Percentiles rank a stretch among this genome's conserved stretches.
Evolutionary conservation across 352 stramenopile genomes (phyloP).

Genomic region (Phytopythium delawarense): DNA sequence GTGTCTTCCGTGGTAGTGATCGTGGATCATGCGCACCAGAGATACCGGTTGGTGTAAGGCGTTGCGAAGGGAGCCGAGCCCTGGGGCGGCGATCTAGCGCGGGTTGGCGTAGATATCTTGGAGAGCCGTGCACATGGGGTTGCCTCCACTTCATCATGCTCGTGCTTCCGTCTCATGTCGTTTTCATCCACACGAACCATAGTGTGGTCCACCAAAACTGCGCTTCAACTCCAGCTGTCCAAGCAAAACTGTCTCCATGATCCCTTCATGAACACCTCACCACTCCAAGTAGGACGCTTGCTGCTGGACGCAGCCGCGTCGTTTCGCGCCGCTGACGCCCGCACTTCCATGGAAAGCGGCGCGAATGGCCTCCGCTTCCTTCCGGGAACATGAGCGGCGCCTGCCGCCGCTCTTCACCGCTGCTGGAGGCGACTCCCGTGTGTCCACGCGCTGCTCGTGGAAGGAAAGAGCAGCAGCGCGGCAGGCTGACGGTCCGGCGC

Average conservation of each 20-base stretch:
- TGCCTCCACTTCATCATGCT: too few relatives aligned
- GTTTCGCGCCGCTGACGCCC: constrained; percentile 5
- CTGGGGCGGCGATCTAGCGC: too few relatives aligned
- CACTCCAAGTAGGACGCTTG: neutral
- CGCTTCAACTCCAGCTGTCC: neutral
- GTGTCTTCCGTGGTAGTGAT: too few relatives aligned
- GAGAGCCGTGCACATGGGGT: too few relatives aligned
- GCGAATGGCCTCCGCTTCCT: neutral
- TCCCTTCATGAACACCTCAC: neutral
- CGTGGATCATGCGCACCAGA: too few relatives aligned
- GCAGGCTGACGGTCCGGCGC: neutral
- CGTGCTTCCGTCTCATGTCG: too few relatives aligned
- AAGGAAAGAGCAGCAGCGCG: constrained; percentile 3
- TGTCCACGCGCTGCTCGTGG: neutral
- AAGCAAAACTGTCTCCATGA: neutral
- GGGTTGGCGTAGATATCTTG: too few relatives aligned
- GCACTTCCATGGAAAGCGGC: constrained; percentile 6
- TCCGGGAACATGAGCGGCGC: neutral
- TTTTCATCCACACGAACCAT: neutral
- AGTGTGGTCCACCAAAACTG: neutral
- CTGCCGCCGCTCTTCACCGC: neutral
- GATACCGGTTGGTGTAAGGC: too few relatives aligned
- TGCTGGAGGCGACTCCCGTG: neutral
- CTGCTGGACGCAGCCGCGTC: neutral
- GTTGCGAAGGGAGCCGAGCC: too few relatives aligned